phyloP scores from a whole-genome alignment of 2,329 filamentous ascomycete species.

The Fusarium phyllophilum region DNA sequence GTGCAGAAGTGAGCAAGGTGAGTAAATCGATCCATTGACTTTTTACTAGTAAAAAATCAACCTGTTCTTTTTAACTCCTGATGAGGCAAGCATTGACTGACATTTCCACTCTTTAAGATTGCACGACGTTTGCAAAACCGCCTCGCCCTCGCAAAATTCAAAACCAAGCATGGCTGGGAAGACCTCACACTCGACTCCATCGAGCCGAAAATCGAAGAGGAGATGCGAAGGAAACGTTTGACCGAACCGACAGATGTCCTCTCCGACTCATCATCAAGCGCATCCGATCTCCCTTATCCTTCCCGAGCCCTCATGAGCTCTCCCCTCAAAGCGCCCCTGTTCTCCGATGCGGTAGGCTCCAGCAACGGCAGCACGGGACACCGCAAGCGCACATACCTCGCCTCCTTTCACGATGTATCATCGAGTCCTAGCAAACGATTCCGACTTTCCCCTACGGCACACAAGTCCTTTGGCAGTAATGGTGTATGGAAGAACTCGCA shows the following conservation, averaged over 20 bases:
- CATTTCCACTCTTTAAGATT: constrained; percentile 69
- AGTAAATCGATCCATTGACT: constrained; percentile 38
- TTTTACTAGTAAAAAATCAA: background rate
- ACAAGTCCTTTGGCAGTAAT: constrained; percentile 66
- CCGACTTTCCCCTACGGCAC: constrained; percentile 68
- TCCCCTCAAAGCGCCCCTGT: constrained; percentile 82
- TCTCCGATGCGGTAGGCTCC: constrained; percentile 82
- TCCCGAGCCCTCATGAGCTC: constrained; percentile 80
- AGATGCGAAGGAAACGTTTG: constrained; percentile 78
- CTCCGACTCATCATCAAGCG: constrained; percentile 87
- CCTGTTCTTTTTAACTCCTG: background rate
- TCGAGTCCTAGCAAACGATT: constrained; percentile 75
- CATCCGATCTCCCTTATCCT: constrained; percentile 80
- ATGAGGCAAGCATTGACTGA: constrained; percentile 21
- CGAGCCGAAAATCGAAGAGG: constrained; percentile 84
- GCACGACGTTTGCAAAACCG: constrained; percentile 92
- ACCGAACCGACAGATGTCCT: constrained; percentile 74
- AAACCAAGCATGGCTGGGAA: constrained; percentile 95
- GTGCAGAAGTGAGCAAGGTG: constrained; percentile 81
- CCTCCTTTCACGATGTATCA: constrained; percentile 64
- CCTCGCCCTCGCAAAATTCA: constrained; percentile 94
- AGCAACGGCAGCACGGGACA: constrained; percentile 74
- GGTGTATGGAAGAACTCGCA: constrained; percentile 80
- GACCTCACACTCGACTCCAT: constrained; percentile 87
- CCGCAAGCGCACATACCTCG: constrained; percentile 71